These are phyloP conservation scores for Globisporangium paddicum DNA, from an alignment of 352 stramenopile species.

Conservation along the genomic window DNA sequence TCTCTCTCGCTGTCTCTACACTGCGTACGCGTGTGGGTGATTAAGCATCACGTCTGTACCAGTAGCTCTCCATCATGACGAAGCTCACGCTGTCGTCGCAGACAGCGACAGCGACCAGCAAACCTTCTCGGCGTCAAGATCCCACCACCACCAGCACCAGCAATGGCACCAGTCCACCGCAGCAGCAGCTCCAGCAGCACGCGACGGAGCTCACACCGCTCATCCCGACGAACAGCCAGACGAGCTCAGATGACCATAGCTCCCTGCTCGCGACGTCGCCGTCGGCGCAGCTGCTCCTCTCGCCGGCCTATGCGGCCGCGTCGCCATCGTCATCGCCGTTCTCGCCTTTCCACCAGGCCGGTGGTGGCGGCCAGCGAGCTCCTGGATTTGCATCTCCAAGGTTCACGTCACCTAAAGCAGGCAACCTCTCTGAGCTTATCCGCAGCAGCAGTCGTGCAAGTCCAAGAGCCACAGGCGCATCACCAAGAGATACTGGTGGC, in stretches of 20 bases:
- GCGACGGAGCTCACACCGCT: conserved; percentile 56
- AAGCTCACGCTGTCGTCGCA: conserved; percentile 3
- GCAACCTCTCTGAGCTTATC: conserved; percentile 6
- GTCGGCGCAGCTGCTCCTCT: conserved; percentile 21
- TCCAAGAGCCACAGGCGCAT: background rate
- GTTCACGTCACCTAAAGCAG: background rate
- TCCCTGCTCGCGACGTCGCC: conserved; percentile 4
- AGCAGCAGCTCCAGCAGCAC: background rate
- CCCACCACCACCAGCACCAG: background rate
- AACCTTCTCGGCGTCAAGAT: background rate
- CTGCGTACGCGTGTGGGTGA: background rate
- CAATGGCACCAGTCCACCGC: background rate
- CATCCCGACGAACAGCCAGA: conserved; percentile 24
- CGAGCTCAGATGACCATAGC: conserved; percentile 14
- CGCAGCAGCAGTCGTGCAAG: background rate
- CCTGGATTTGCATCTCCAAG: conserved; percentile 4
- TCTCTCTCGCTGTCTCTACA: background rate
- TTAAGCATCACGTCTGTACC: background rate
- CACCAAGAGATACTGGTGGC: background rate
- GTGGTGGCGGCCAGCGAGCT: background rate
- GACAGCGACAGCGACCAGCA: background rate
- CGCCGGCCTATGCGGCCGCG: conserved; percentile 38
- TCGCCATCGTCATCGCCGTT: conserved; percentile 19
- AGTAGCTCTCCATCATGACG: background rate
- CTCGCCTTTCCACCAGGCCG: conserved; percentile 23